Conservation (phyloP, 768 basidiomycete species). For the Tephrocybe rancida region DNA sequence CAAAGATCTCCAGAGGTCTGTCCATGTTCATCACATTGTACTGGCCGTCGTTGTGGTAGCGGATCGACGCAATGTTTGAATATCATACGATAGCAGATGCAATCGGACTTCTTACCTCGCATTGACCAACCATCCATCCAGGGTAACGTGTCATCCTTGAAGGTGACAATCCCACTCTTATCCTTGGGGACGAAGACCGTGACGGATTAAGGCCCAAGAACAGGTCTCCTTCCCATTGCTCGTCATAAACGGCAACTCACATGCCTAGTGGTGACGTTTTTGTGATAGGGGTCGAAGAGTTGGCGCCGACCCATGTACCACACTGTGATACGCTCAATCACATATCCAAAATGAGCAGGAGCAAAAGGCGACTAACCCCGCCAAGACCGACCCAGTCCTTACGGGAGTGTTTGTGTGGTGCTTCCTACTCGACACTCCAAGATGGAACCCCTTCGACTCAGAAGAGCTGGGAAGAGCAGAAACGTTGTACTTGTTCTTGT, state of each 20-base stretch:
- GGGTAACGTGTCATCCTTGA: constrained; percentile 79
- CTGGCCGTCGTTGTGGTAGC: constrained; percentile 96
- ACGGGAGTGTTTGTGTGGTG: constrained; percentile 82
- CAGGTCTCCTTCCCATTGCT: constrained; percentile 92
- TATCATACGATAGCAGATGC: neutral
- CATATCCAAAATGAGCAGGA: constrained; percentile 8
- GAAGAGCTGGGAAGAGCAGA: constrained; percentile 55
- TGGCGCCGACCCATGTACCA: constrained; percentile 85
- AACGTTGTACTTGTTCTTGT: constrained; percentile 78
- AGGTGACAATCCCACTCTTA: constrained; percentile 68
- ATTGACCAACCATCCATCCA: constrained; percentile 85
- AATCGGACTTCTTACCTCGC: constrained; percentile 62
- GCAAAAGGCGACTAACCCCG: constrained; percentile 46
- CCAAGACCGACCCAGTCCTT: constrained; percentile 98
- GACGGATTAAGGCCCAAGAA: constrained; percentile 52
- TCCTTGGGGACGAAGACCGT: constrained; percentile 38
- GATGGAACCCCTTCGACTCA: constrained; percentile 68
- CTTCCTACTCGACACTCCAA: constrained; percentile 91
- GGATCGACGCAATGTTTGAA: constrained; percentile 47
- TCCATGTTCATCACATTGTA: constrained; percentile 92
- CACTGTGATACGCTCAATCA: constrained; percentile 1
- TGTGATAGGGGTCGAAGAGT: constrained; percentile 81
- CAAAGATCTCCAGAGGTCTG: constrained; percentile 87
- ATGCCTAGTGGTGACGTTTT: constrained; percentile 83
- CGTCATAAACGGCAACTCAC: constrained; percentile 91